Conservation (phyloP, 305 asterid genomes). For the Andrographis paniculata region DNA sequence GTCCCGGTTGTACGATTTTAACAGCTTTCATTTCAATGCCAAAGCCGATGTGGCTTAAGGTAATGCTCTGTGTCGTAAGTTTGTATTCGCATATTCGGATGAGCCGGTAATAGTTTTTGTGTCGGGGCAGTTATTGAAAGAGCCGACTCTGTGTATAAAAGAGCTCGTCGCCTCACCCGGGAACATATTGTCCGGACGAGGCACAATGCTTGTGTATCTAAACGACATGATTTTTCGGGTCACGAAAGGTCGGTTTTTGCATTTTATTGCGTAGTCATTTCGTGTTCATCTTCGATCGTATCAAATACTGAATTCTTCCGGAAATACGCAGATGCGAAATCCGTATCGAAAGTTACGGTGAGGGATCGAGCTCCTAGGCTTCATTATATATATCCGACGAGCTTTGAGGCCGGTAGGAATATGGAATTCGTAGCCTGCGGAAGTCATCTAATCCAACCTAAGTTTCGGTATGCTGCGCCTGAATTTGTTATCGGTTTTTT, state of each 20-base stretch:
- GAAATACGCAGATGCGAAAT: conserved; percentile 53
- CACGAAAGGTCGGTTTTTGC: conserved; percentile 46
- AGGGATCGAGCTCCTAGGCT: conserved; percentile 69
- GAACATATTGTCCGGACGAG: conserved; percentile 64
- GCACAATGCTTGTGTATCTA: conserved; percentile 58
- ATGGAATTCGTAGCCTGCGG: conserved; percentile 89
- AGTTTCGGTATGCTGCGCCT: conserved; percentile 51
- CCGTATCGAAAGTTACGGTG: conserved; percentile 47
- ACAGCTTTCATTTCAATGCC: conserved; percentile 68
- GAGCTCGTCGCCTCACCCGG: conserved; percentile 64
- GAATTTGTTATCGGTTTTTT: conserved; percentile 1
- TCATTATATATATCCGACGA: conserved; percentile 62
- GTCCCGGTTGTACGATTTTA: conserved; percentile 79
- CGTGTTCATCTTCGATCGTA: too few species aligned
- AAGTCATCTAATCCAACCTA: conserved; percentile 73
- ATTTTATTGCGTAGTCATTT: too few species aligned
- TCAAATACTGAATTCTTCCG: conserved; percentile 16
- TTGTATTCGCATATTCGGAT: background rate
- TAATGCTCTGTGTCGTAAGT: too few species aligned
- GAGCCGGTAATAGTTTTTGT: conserved; percentile 10
- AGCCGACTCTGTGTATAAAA: conserved; percentile 52
- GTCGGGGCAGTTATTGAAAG: conserved; percentile 61
- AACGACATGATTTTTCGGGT: conserved; percentile 66
- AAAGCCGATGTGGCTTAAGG: conserved; percentile 56
- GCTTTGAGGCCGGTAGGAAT: conserved; percentile 87